phyloP scores from a whole-genome alignment of 2,329 filamentous ascomycete species.

The Epichloe brachyelytri region DNA sequence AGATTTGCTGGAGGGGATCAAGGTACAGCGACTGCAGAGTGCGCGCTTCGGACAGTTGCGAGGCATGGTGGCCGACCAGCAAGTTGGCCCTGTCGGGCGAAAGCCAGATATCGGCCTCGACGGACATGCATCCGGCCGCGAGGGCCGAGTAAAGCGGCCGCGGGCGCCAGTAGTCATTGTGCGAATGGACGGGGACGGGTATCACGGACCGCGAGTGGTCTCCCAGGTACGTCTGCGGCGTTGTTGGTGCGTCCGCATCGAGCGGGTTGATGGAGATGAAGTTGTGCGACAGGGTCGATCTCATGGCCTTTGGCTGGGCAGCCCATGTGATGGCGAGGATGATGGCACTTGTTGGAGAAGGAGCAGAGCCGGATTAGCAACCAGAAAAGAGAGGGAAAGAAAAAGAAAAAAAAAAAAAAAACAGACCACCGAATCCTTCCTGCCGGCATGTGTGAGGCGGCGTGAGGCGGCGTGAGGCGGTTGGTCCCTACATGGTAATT shows the following conservation, averaged over 20 bases:
- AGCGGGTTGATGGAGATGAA: conserved; percentile 5
- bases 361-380: not conserved
- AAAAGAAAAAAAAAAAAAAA: not conserved
- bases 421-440: not conserved
- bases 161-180: conserved; percentile 56
- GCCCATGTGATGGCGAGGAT: conserved; percentile 4
- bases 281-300: conserved; percentile 3
- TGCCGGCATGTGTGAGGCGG: not conserved
- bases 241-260: not conserved
- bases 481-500: conserved; percentile 3
- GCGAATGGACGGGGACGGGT: conserved; percentile 47
- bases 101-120: conserved; percentile 59
- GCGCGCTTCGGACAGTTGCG: conserved; percentile 31
- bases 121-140: conserved; percentile 42
- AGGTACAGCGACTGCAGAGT: conserved; percentile 52
- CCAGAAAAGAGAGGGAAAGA: not conserved
- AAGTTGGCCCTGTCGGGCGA: conserved; percentile 31
- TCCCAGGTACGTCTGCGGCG: not conserved
- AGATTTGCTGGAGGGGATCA: conserved; percentile 46
- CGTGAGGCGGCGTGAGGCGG: not conserved
- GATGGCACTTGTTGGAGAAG: not conserved
- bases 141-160: conserved; percentile 51
- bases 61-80: conserved; percentile 48
- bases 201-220: conserved; percentile 8
- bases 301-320: conserved; percentile 4